These are phyloP conservation scores for Yamadazyma ubonensis DNA, from an alignment of 805 yeast species.

Conservation along the genomic window DNA sequence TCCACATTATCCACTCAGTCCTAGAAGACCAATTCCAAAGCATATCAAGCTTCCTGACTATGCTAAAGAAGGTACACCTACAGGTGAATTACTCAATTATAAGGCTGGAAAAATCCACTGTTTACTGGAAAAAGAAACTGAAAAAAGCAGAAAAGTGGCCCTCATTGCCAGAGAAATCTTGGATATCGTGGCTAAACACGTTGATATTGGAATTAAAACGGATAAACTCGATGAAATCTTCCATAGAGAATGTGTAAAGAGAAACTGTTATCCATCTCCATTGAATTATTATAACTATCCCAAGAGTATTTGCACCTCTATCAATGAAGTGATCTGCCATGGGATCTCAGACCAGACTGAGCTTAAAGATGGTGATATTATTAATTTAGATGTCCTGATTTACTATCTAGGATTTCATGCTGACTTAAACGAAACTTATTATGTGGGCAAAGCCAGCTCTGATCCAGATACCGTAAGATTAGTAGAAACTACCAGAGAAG, in stretches of 20 bases:
- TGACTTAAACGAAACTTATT: constrained; percentile 94
- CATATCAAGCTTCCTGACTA: constrained; percentile 79
- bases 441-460: constrained; percentile 85
- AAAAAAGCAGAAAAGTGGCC: constrained; percentile 70
- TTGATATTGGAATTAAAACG: constrained; percentile 87
- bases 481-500: constrained; percentile 85
- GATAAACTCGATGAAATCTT: constrained; percentile 86
- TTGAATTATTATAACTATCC: constrained; percentile 93
- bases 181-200: constrained; percentile 81
- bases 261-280: constrained; percentile 93
- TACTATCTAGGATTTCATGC: constrained; percentile 89
- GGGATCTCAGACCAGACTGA: constrained; percentile 93
- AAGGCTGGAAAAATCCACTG: constrained; percentile 64
- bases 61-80: constrained; percentile 76
- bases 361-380: constrained; percentile 89
- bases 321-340: constrained; percentile 94
- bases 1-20: constrained; percentile 79
- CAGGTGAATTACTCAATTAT: constrained; percentile 73
- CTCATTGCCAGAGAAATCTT: constrained; percentile 81
- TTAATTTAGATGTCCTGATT: constrained; percentile 85
- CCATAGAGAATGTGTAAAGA: constrained; percentile 82
- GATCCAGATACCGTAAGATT: constrained; percentile 78
- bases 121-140: constrained; percentile 66
- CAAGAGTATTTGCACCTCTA: constrained; percentile 87
- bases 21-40: constrained; percentile 69